These are phyloP conservation scores for Paramecium caudatum DNA, from an alignment of 73 alveolate species.

Conservation along the genomic window DNA sequence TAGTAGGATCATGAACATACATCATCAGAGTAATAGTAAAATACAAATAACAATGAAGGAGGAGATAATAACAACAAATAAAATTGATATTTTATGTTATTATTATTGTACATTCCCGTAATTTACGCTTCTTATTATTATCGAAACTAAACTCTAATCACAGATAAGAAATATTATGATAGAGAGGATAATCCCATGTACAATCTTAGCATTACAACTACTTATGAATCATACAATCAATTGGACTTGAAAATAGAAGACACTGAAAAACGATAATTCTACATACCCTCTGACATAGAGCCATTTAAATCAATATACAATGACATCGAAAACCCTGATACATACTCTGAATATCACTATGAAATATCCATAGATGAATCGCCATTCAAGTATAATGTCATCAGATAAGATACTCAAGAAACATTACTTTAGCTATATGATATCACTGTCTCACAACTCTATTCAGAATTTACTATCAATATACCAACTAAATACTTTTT, in stretches of 20 bases:
- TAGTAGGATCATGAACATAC: not conserved
- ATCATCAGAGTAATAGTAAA: slow-evolving; percentile 22
- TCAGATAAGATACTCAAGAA: slow-evolving; percentile 35
- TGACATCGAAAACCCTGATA: slow-evolving; percentile 8
- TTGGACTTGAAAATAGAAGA: slow-evolving; percentile 30
- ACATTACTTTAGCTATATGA: not conserved
- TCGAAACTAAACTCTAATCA: not conserved
- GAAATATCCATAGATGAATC: not conserved
- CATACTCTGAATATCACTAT: not conserved
- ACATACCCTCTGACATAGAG: slow-evolving; percentile 26
- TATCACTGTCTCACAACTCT: slow-evolving; percentile 35
- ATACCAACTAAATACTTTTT: slow-evolving; percentile 76
- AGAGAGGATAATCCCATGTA: slow-evolving; percentile 27
- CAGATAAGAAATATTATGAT: not conserved
- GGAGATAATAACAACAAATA: slow-evolving; percentile 45
- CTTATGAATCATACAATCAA: slow-evolving; percentile 13
- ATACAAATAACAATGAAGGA: slow-evolving; percentile 62
- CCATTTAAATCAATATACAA: slow-evolving; percentile 15
- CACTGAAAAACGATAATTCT: not conserved
- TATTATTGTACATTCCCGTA: slow-evolving; percentile 42
- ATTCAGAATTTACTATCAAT: not conserved
- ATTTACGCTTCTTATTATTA: slow-evolving; percentile 7
- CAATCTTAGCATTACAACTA: not conserved
- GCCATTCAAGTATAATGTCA: not conserved
- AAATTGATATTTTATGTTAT: slow-evolving; percentile 50